Evolutionary conservation across 2,329 filamentous ascomycete species (phyloP), one percentile per base, ranked within the genome.

Genomic region (Exophiala viscosa): DNA sequence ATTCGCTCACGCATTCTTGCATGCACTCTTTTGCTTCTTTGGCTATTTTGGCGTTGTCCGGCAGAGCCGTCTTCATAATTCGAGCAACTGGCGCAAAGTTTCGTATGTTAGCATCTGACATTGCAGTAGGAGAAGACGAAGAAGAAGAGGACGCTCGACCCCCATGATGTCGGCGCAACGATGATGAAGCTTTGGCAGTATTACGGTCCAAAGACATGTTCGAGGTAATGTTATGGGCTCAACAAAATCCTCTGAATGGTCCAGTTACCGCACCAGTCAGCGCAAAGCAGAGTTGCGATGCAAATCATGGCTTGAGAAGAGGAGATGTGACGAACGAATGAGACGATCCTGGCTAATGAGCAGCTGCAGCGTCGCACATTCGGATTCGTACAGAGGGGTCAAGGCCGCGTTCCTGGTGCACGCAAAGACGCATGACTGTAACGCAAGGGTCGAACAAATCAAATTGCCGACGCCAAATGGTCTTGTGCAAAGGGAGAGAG

Each of bases 21-120:
- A 99, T 97, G 75, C 93, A 99, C 71, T 99, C 93, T 73, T 99
- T 99, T 50, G 93, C 93, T 70, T 99, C 93, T 70, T 99, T 99
- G 55, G 91, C 91, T 57, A 99, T 99, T 75, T 99, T 99, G 63
- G 93, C 93, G 68, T 99, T 99, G 62, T 99, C 93, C 46, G 93
- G 93, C 44, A 99, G 80, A 5, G 93, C 93, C 65, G 90, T 87
- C 74, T 99, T 99, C 93, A 99, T 99, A 72, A 99, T 97, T 52
- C 93, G 87, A 62, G 93, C 93, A 67, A 99, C 93, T 99, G 87
- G 85, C 74, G 84, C 87, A 83, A 89, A 90, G 76, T 93, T 93
- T 67, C 87, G 84, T 77, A 93, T 93, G 79, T 95, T 91, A 95
- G 90, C 88, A 83, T 93, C 88, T 65, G 84, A 82, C 55, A 62